phyloP scores from a whole-genome alignment of 2,329 filamentous ascomycete species.

The Ampelomyces quisqualis region DNA sequence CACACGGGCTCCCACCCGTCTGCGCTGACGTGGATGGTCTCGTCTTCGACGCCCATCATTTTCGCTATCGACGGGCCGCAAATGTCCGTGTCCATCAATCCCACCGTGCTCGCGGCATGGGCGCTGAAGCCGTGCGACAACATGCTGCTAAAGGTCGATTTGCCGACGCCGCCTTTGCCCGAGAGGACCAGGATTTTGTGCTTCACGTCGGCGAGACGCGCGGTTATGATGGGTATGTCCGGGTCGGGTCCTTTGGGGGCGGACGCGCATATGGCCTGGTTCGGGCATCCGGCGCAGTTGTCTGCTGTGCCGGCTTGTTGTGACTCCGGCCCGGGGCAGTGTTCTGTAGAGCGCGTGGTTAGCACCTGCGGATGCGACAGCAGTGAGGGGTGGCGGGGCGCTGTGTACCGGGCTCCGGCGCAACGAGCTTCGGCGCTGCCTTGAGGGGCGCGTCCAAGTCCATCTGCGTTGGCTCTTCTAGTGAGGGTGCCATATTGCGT shows the following conservation, averaged over 20 bases:
- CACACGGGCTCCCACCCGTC: conserved; percentile 94
- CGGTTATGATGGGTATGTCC: conserved; percentile 84
- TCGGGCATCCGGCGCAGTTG: conserved; percentile 91
- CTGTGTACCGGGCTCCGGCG: conserved; percentile 73
- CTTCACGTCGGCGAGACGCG: conserved; percentile 74
- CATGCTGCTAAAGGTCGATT: conserved; percentile 88
- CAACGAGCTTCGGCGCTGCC: conserved; percentile 79
- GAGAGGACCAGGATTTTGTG: conserved; percentile 93
- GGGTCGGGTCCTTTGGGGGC: conserved; percentile 94
- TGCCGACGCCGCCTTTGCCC: conserved; percentile 95
- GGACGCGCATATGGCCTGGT: conserved; percentile 91
- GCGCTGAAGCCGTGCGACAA: conserved; percentile 86
- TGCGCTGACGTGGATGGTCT: conserved; percentile 88
- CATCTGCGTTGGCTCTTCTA: conserved; percentile 69
- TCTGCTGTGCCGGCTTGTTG: conserved; percentile 67
- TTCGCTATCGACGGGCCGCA: conserved; percentile 95
- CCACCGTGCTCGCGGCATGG: conserved; percentile 75
- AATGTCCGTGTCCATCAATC: conserved; percentile 98
- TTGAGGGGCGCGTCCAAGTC: conserved; percentile 76
- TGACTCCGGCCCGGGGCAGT: conserved; percentile 89
- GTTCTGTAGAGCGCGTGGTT: conserved; percentile 55
- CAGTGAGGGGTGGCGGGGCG: conserved; percentile 45
- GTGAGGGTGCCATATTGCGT: conserved; percentile 70
- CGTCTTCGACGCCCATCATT: conserved; percentile 95
- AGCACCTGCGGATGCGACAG: not conserved